These are phyloP conservation scores for Vaccinium corymbosum DNA, from an alignment of 148 eudicot species.

Conservation along the genomic window DNA sequence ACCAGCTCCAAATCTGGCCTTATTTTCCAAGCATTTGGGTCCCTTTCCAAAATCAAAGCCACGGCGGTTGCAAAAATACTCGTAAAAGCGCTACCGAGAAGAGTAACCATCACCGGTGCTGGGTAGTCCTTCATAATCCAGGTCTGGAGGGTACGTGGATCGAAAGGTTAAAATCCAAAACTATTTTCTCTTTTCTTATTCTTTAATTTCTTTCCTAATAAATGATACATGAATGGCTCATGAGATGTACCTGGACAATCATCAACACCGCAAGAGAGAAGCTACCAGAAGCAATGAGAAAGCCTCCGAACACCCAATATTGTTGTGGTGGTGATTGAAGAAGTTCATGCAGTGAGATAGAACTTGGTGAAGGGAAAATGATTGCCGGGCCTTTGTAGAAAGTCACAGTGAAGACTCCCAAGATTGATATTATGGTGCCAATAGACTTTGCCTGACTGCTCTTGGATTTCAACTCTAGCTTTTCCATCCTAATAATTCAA, in stretches of 20 bases:
- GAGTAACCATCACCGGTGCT: conserved; percentile 33
- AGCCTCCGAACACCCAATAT: conserved; percentile 41
- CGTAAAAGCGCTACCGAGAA: conserved; percentile 26
- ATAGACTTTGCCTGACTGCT: conserved; percentile 32
- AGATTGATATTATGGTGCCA: conserved; percentile 40
- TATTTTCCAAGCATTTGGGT: conserved; percentile 29
- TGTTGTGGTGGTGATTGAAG: not conserved
- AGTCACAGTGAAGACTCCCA: conserved; percentile 38
- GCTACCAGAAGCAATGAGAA: conserved; percentile 31
- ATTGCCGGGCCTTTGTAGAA: conserved; percentile 40
- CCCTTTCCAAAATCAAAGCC: conserved; percentile 27
- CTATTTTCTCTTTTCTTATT: not conserved
- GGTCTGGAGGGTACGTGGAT: conserved; percentile 20
- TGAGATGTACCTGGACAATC: conserved; percentile 29
- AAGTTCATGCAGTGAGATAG: not conserved
- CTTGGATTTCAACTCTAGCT: conserved; percentile 26
- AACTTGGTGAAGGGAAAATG: conserved; percentile 13
- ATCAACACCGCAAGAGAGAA: conserved; percentile 27
- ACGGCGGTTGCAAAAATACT: conserved; percentile 21
- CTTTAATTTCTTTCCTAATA: not conserved
- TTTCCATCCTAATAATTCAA: conserved; percentile 39
- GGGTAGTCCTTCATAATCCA: conserved; percentile 40
- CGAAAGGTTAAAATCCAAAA: not conserved
- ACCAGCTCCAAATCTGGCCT: conserved; percentile 19
- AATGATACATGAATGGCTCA: not conserved